Evolutionary conservation across 805 yeast genomes (phyloP), one percentile per base, ranked within the genome.

Genomic region (Zygoascus flipseniorum): DNA sequence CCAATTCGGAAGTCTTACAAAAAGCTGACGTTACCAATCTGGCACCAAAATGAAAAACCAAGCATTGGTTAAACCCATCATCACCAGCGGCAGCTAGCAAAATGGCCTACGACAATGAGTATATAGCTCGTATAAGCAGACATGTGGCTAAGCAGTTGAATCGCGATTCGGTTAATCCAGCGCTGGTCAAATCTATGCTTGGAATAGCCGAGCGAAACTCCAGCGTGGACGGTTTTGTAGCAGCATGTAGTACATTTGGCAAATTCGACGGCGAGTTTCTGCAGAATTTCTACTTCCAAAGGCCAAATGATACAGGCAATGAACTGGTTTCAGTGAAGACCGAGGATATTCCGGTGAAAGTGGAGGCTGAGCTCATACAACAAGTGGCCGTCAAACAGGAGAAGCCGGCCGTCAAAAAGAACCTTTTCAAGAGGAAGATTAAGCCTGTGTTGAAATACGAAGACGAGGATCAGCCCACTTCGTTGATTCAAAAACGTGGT

Each of bases 191-290:
- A 4, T 60, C 56, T 35, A 53, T 64, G 9, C 18, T 60, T 16
- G 46, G 51, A 5, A 39, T 64, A 31, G 63, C 64, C 13, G 46
- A 54, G 31, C 41, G 31, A 9, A 54, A 51, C 31, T 31, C 50
- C 8, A 43, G 48, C 31, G 44, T 47, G 3, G 54, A 45, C 11
- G 52, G 50, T 5, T 65, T 65, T 52, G 50, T 54, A 5, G 44
- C 41, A 0, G 60, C 63, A 1, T 62, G 67, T 50, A 31, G 23
- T 48, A 58, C 57, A 5, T 63, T 65, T 56, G 69, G 66, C 11
- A 49, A 53, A 31, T 65, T 63, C 42, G 62, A 62, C 28, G 48
- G 18, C 9, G 52, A 52, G 2, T 62, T 60, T 45, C 43, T 64
- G 13, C 18, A 19, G 26, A 43, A 45, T 18, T 42, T 62, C 19